phyloP scores from a whole-genome alignment of 805 yeast species.

The Priceomyces carsonii region DNA sequence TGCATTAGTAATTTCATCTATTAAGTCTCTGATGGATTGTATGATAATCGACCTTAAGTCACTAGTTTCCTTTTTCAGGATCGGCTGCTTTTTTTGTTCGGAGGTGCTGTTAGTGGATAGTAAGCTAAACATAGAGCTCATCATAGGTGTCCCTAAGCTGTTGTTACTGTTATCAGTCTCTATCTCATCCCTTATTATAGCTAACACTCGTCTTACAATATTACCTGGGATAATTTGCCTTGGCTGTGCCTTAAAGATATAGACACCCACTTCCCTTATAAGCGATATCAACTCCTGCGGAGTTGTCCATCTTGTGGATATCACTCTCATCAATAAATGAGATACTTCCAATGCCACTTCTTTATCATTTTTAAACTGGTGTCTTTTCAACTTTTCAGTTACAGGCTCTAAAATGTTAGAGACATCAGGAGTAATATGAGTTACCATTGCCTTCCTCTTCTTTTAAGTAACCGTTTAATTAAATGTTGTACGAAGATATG shows the following conservation, averaged over 20 bases:
- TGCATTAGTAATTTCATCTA: conserved; percentile 86
- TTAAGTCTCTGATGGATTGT: conserved; percentile 87
- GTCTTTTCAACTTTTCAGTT: conserved; percentile 65
- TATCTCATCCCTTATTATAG: conserved; percentile 83
- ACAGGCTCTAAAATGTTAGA: conserved; percentile 37
- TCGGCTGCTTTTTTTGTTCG: conserved; percentile 23
- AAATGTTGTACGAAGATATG: too few species aligned
- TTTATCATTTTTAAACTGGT: conserved; percentile 80
- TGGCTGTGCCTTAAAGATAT: conserved; percentile 79
- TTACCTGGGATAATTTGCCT: conserved; percentile 88
- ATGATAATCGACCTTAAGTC: conserved; percentile 84
- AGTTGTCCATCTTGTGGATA: conserved; percentile 84
- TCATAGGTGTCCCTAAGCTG: conserved; percentile 54
- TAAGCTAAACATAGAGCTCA: conserved; percentile 84
- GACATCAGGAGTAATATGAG: conserved; percentile 30
- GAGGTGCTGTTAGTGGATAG: conserved; percentile 50
- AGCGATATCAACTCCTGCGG: conserved; percentile 70
- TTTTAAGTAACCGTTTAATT: too few species aligned
- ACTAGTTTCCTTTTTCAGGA: conserved; percentile 45
- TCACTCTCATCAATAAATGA: conserved; percentile 81
- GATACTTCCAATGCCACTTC: conserved; percentile 85
- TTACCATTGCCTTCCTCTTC: too few species aligned
- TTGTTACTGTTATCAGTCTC: conserved; percentile 43
- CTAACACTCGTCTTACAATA: conserved; percentile 84
- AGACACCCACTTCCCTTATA: conserved; percentile 71